phyloP scores from a whole-genome alignment of 176 grass and related monocot genomes.

The Carex littledalei region DNA sequence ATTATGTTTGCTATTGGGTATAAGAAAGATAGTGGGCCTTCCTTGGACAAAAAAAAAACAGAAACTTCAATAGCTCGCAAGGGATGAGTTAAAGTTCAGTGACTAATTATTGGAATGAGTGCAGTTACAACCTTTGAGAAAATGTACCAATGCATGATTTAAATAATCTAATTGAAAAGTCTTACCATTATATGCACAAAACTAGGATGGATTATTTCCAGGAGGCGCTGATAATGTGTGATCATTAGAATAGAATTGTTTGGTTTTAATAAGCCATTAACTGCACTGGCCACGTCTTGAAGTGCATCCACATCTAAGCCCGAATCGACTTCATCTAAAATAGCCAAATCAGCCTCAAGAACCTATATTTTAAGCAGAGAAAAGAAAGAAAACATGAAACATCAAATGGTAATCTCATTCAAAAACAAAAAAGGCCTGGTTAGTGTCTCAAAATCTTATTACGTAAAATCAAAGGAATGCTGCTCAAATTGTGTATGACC shows the following conservation, averaged over 20 bases:
- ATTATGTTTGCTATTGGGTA: neutral
- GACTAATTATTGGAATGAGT: neutral
- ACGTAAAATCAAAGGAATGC: neutral
- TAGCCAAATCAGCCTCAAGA: conserved; percentile 79
- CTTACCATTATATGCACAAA: conserved; percentile 97
- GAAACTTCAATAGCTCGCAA: neutral
- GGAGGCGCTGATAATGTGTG: conserved; percentile 83
- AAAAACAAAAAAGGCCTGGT: neutral
- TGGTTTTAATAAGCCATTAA: conserved; percentile 80
- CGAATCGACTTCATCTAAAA: conserved; percentile 96
- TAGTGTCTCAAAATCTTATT: neutral
- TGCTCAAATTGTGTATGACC: neutral
- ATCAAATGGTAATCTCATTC: conserved; percentile 17
- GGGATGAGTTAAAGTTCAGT: neutral
- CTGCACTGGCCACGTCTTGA: conserved; percentile 71
- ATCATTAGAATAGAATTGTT: conserved; percentile 85
- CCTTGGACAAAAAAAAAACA: neutral
- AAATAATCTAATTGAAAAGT: neutral
- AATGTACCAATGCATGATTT: neutral
- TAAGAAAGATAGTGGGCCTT: neutral
- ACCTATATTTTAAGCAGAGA: conserved; percentile 48
- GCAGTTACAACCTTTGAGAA: neutral
- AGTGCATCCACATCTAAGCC: conserved; percentile 98
- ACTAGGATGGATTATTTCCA: conserved; percentile 80
- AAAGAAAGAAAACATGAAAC: conserved; percentile 5